Conservation (phyloP, 75 land plant genomes). For the Picea sitchensis region DNA sequence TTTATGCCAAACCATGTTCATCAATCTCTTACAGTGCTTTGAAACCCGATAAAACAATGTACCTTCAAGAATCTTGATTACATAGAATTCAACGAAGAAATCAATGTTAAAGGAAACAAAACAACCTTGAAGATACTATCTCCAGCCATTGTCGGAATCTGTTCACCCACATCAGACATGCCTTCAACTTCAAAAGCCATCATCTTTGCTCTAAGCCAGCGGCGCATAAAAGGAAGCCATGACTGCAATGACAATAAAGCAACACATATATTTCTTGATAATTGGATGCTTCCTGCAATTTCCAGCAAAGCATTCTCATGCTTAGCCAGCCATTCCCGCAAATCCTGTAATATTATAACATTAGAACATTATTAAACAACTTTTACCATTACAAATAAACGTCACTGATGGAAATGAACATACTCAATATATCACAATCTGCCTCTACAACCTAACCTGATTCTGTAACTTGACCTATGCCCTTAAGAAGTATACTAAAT, state of each 20-base stretch:
- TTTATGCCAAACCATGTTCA: background rate
- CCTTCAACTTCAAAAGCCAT: slow-evolving; percentile 14
- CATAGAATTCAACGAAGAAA: background rate
- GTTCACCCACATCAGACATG: slow-evolving; percentile 15
- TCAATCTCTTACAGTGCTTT: background rate
- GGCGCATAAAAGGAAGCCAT: slow-evolving; percentile 58
- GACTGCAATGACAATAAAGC: slow-evolving; percentile 65
- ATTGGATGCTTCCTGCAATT: slow-evolving; percentile 45
- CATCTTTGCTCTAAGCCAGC: slow-evolving; percentile 49
- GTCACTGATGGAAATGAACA: background rate
- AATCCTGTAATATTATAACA: slow-evolving; percentile 11
- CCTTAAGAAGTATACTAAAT: background rate
- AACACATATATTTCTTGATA: slow-evolving; percentile 64
- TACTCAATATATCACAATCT: background rate
- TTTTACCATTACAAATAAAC: background rate
- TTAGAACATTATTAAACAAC: background rate
- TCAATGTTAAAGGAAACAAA: background rate
- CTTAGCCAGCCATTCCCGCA: slow-evolving; percentile 13
- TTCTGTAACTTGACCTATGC: background rate
- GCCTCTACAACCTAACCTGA: background rate
- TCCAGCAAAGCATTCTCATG: slow-evolving; percentile 50
- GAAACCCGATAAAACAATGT: background rate
- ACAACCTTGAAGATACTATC: slow-evolving; percentile 54
- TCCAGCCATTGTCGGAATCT: slow-evolving; percentile 44
- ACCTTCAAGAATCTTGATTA: background rate